Evolutionary conservation across 768 basidiomycete species (phyloP).

Genomic region (Sporobolomyces phaffii): DNA sequence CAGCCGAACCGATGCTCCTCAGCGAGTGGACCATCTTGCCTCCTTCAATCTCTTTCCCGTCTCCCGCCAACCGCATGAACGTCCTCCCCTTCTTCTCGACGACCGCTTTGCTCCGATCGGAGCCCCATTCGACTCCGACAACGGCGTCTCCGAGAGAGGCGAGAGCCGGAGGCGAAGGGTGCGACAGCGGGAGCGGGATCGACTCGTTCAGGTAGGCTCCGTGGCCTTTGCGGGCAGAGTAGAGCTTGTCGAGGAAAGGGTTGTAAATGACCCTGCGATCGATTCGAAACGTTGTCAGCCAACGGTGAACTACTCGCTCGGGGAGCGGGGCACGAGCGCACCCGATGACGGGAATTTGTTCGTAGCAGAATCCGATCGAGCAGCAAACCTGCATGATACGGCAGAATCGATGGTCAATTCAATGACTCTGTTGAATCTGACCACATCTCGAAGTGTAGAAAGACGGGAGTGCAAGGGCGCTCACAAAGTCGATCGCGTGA

Average conservation of each 20-base stretch:
- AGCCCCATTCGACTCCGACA: slow-evolving; percentile 79
- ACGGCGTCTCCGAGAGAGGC: slow-evolving; percentile 65
- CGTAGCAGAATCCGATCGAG: slow-evolving; percentile 81
- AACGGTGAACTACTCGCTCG: no score
- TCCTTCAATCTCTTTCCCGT: slow-evolving; percentile 58
- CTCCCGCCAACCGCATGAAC: slow-evolving; percentile 68
- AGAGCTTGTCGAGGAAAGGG: slow-evolving; percentile 81
- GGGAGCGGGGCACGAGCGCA: not conserved
- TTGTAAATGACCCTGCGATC: slow-evolving; percentile 69
- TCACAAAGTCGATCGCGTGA: slow-evolving; percentile 29
- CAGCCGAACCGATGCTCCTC: slow-evolving; percentile 68
- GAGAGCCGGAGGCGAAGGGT: slow-evolving; percentile 54
- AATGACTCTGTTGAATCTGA: not conserved
- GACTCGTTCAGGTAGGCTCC: slow-evolving; percentile 67
- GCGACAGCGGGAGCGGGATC: slow-evolving; percentile 58
- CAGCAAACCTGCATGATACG: slow-evolving; percentile 83
- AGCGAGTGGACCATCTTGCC: slow-evolving; percentile 82
- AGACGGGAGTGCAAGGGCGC: not conserved
- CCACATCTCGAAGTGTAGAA: not conserved
- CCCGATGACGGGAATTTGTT: slow-evolving; percentile 73
- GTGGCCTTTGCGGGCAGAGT: slow-evolving; percentile 69
- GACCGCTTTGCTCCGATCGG: slow-evolving; percentile 43
- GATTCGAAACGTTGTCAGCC: no score
- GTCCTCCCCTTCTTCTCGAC: slow-evolving; percentile 49
- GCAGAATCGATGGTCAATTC: no score